Base-by-base conservation (phyloP, 768 basidiomycete species). In the Mycena galopus region DNA sequence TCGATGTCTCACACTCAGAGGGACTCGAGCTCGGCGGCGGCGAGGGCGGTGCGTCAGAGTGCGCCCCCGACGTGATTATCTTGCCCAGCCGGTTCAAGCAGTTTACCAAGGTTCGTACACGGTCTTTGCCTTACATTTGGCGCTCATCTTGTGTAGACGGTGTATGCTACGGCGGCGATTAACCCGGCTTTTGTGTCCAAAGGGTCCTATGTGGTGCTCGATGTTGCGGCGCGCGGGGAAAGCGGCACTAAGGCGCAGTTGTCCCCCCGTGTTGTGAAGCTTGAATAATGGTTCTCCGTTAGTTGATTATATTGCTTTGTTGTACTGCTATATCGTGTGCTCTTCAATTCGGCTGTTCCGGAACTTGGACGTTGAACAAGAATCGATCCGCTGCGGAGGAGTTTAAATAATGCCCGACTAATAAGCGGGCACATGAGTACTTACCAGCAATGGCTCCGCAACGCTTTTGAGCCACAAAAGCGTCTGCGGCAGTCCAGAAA, bases 11-110 rank as follows among this genome's bases (percentile, higher is more conserved):
- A 23, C 97, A 98, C 82, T 88, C 88, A 30, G 82, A 84, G 29
- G 81, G 78, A 4, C 80, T 86, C 33, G 82, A 79, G 25, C 79
- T 90, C 37, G 81, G 74, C 39, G 59, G 57, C 1, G 61, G 53
- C 44, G 65, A 79, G 25, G 80, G 80, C 57, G 82, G 82, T 2
- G 79, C 84, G 14, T 78, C 87, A 6, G 87, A 87, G 32, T 84
- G 82, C 61, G 91, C 90, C 0, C 97, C 96, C 1, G 94, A 97
- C 78, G 89, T 99, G 5, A 84, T 99, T 51, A 89, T 99, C 56
- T 78, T 97, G 1, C 96, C 98, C 0, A 97, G 96, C 80, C 88
- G 92, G 60, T 85, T 99, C 63, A 96, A 95, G 81, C 93, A 96
- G 23, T 99, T 99, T 79, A 87, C 90, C 21, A 97, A 96, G 89